Conservation (phyloP, 2,329 filamentous ascomycete species). For the Botryosphaeria agaves region DNA sequence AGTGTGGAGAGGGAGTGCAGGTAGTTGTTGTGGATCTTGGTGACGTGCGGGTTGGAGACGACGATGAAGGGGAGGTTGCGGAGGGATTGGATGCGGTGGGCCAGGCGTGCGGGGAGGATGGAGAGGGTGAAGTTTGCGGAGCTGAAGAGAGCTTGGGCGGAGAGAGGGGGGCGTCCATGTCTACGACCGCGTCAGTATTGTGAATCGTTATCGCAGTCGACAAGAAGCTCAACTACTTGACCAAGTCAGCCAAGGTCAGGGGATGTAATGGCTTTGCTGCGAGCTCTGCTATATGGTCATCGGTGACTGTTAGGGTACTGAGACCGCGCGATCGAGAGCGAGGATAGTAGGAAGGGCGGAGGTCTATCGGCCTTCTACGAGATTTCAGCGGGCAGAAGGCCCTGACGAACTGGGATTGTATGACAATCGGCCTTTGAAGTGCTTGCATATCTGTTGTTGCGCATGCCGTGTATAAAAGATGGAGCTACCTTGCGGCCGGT, state of each 20-base stretch:
- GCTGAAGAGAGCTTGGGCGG: conserved; percentile 59
- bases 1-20: conserved; percentile 82
- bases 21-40: conserved; percentile 91
- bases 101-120: conserved; percentile 78
- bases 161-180: conserved; percentile 71
- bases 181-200: too few relatives aligned
- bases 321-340: not conserved
- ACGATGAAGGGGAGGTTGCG: conserved; percentile 94
- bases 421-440: conserved; percentile 1
- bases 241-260: conserved; percentile 71
- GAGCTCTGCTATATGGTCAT: conserved; percentile 63
- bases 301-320: too few relatives aligned
- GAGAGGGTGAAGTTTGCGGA: conserved; percentile 94
- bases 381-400: not conserved
- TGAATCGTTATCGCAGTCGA: too few relatives aligned
- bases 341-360: not conserved
- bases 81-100: conserved; percentile 82
- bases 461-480: too few relatives aligned
- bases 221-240: conserved; percentile 63
- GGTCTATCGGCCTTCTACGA: not conserved
- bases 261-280: conserved; percentile 64
- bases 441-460: too few relatives aligned
- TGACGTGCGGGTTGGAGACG: conserved; percentile 92
- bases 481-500: too few relatives aligned
- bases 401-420: not conserved